Base-by-base conservation (phyloP, 495 filamentous ascomycete genomes). In the Penicillium egyptiacum region DNA sequence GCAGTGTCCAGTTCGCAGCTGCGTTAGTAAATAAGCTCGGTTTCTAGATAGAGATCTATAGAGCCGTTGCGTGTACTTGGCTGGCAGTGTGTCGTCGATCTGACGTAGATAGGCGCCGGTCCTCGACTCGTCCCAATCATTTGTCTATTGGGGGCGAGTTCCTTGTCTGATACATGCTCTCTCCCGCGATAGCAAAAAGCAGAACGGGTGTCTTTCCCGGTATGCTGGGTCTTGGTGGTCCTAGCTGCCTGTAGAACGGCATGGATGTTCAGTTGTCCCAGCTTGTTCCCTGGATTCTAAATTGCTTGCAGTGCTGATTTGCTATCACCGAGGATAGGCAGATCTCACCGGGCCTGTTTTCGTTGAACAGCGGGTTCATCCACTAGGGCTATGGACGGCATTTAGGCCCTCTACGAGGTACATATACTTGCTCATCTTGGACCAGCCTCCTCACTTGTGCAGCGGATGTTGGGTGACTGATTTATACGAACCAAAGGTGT, bases 21-120 rank as follows among this genome's bases (percentile, higher is more conserved):
- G 60, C 17, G 50, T 62, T 7, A 62, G n/a, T 19, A 62, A 28
- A 48, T 61, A 61, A 10, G 58, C 58, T 47, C 48, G 47, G 41
- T 57, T 57, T 17, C 55, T 49, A 22, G 42, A 35, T 10, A 58
- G 45, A 19, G 26, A 42, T 17, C 50, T 44, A 22, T 62, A 62
- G 23, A 51, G 50, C 47, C 46, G 45, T 30, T 51, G 31, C 12
- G 51, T 62, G 43, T 62, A 40, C 2, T 35, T 54, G 26, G 54
- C 42, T 14, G 59, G 48, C 31, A 62, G 35, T 39, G 44, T 30
- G 20, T 17, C 40, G 40, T 46, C 60, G 9, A 62, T 56, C 55
- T 26, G 2, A 8, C 30, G 39, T 0, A 63, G 52, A 30, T 63
- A 47, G 45, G 4, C 22, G 47, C 55, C 60, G 14, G 33, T 50